Evolutionary conservation across 2,329 filamentous ascomycete genomes (phyloP).

Genomic region (Aspergillus candidus): DNA sequence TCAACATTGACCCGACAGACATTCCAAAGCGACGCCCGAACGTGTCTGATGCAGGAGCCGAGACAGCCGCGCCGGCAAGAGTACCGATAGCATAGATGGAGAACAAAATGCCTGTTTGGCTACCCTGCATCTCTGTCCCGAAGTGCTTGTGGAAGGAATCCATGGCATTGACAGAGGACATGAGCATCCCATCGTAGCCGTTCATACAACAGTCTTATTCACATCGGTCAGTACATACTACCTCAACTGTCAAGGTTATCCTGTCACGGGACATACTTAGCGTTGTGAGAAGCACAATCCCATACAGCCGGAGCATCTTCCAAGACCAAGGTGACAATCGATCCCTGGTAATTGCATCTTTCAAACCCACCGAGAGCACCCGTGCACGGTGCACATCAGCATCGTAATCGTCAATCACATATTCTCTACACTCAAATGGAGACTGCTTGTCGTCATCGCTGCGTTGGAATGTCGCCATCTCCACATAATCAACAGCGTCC

Average conservation of each 20-base stretch:
- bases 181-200: constrained; percentile 24
- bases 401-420: neutral
- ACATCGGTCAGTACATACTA: neutral
- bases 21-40: constrained; percentile 41
- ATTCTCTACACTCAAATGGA: no score
- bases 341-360: constrained; percentile 6
- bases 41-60: constrained; percentile 41
- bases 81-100: constrained; percentile 40
- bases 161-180: constrained; percentile 43
- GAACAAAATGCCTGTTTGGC: constrained; percentile 41
- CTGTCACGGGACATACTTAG: neutral
- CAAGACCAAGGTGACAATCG: constrained; percentile 7
- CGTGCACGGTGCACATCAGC: constrained; percentile 2
- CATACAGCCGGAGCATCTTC: constrained; percentile 6
- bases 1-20: constrained; percentile 33
- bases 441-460: no score
- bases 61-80: constrained; percentile 40
- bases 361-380: constrained; percentile 6
- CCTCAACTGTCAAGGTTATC: no score
- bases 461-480: no score
- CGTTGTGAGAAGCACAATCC: constrained; percentile 4
- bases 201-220: constrained; percentile 14
- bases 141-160: constrained; percentile 40
- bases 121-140: constrained; percentile 29
- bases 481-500: no score